Percentiles rank a stretch among this genome's conserved stretches.
These are phyloP conservation scores for Selaginella moellendorffii DNA, from an alignment of 75 land plant genomes.

Conservation along the genomic window DNA sequence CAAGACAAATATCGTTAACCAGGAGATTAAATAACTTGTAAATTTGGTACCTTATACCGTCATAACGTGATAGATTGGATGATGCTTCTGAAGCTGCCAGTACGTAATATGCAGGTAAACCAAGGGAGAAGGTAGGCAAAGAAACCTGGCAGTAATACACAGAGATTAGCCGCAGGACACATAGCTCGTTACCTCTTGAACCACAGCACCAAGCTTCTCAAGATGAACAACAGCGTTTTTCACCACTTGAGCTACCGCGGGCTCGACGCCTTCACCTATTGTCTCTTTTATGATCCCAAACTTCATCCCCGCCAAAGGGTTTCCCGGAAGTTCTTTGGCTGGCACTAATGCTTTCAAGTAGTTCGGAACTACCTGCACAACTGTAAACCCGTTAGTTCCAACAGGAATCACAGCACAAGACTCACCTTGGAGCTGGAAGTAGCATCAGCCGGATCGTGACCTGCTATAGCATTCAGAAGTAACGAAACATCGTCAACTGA, in stretches of 20 bases:
- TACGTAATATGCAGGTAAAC: conserved; percentile 86
- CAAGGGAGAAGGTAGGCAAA: conserved; percentile 64
- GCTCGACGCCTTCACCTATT: conserved; percentile 65
- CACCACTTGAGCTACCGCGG: conserved; percentile 43
- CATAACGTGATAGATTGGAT: conserved; percentile 92
- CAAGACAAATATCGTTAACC: background rate
- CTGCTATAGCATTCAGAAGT: conserved; percentile 65
- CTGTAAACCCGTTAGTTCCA: background rate
- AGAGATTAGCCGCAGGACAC: background rate
- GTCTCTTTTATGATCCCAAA: conserved; percentile 78
- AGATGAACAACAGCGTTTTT: conserved; percentile 57
- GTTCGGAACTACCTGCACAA: conserved; percentile 60
- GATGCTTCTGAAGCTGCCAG: conserved; percentile 89
- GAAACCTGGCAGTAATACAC: conserved; percentile 42
- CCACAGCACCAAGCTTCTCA: conserved; percentile 55
- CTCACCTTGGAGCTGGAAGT: conserved; percentile 62
- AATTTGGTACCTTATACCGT: conserved; percentile 59
- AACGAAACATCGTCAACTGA: conserved; percentile 74
- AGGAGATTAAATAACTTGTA: background rate
- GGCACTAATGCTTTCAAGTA: conserved; percentile 37
- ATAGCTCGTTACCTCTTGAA: conserved; percentile 42
- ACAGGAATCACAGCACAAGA: background rate
- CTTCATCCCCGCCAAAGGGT: conserved; percentile 63
- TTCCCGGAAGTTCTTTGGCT: conserved; percentile 28
- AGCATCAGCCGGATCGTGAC: conserved; percentile 69